A percentile compares a stretch with the other conserved stretches of the same genome.
phyloP scores from a whole-genome alignment of 768 basidiomycete species.

The Rhodotorula paludigena region DNA sequence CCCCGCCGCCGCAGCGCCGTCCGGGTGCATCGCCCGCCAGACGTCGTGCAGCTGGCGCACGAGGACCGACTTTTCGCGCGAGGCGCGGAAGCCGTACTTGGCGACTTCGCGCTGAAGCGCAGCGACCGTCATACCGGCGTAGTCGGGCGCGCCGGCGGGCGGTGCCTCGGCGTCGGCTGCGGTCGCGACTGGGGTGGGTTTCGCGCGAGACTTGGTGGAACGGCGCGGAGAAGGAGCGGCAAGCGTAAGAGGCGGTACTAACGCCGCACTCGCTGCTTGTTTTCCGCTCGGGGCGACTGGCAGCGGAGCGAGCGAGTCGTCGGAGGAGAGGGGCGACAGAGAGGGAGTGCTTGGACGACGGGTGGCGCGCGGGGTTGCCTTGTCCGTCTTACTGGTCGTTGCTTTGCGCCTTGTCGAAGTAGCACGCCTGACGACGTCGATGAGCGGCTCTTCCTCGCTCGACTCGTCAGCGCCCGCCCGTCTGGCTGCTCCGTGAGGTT shows the following conservation, averaged over 20 bases:
- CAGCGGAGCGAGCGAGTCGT: not conserved
- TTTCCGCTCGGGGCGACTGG: too few relatives aligned
- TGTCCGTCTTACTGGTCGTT: too few relatives aligned
- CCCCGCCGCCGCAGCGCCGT: not conserved
- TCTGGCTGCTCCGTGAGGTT: too few relatives aligned
- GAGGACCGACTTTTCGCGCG: slow-evolving; percentile 28
- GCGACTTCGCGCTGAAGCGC: slow-evolving; percentile 25
- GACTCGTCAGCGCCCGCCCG: not conserved
- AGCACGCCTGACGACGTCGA: not conserved
- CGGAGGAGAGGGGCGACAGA: too few relatives aligned
- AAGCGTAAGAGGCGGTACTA: too few relatives aligned
- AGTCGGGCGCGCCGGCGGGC: slow-evolving; percentile 18
- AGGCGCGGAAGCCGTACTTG: slow-evolving; percentile 28
- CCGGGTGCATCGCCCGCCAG: slow-evolving; percentile 31
- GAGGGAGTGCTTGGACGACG: not conserved
- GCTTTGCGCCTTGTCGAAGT: not conserved
- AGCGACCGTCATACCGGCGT: slow-evolving; percentile 3
- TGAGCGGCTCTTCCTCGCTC: slow-evolving; percentile 29
- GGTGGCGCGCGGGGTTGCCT: not conserved
- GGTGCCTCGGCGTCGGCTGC: not conserved
- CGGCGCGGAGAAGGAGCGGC: too few relatives aligned
- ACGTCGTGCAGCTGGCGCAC: slow-evolving; percentile 22
- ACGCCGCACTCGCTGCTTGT: too few relatives aligned
- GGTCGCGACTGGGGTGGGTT: not conserved
- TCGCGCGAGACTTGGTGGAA: too few relatives aligned